Base-by-base conservation (phyloP, 2,329 filamentous ascomycete genomes). In the Stagonosporopsis chrysanthemi region DNA sequence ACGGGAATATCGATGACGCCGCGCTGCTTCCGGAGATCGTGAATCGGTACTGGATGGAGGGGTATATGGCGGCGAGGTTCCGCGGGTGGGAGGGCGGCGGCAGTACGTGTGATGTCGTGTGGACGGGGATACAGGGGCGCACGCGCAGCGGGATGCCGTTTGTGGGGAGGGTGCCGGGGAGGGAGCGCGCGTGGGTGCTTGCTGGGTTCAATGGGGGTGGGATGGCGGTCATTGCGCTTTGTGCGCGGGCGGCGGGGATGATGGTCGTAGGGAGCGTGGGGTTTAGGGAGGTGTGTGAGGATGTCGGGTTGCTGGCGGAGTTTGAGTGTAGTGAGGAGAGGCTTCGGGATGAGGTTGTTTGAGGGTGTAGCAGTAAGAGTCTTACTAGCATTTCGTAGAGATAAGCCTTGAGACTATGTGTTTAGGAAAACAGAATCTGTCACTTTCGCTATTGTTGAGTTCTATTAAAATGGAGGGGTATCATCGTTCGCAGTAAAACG, bases 181-280 rank as follows among this genome's bases (percentile, higher is more conserved):
- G 26, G 43, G 52, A 70, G 2, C 75, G 73, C 6, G 76, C 81
- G 59, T 80, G 76, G 43, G 71, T 84, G n/a, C 67, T 81, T 22
- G 81, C 78, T 0, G 82, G 82, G 0, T 84, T 83, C 57, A 79
- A 77, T 28, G 82, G 83, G 0, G 81, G 83, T 52, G 83, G 82
- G 0, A 84, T 84, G 81, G 77, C 80, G 0, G 64, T 80, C 23
- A 77, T 82, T 17, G 78, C 79, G 19, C 68, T 80, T 0, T 67
- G 74, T 5, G 75, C 75, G 6, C 77, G 78, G 57, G 79, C 74
- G 0, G 40, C 83, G 8, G 78, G 74, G 1, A 58, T 68, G 23
- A 82, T 83, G 79, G 58, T 81, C 0, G 28, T 67, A 4, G 59
- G 72, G 2, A 70, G 62, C 2, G 35, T 42, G 1, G 43, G 58